A percentile compares a stretch with the other conserved stretches of the same genome.
These are phyloP conservation scores for Fusarium sp. DNA, from an alignment of 2,329 filamentous ascomycete genomes.

Conservation along the genomic window DNA sequence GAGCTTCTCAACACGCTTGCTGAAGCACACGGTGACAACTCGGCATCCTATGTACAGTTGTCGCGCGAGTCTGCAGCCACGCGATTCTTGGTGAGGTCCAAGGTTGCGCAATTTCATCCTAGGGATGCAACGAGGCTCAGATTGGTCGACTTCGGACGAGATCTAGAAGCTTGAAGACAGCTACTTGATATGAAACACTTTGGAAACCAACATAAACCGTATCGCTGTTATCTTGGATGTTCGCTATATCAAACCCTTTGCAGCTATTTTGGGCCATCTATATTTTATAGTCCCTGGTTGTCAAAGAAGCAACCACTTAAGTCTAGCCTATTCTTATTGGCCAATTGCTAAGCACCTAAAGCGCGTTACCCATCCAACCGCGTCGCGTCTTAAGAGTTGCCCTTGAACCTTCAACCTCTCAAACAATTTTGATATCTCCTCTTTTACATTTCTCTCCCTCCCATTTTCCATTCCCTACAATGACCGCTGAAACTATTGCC, in stretches of 20 bases:
- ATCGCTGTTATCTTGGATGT: neutral
- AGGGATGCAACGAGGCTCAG: slow-evolving; percentile 72
- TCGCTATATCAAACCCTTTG: neutral
- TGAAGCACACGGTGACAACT: slow-evolving; percentile 68
- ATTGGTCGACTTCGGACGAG: slow-evolving; percentile 75
- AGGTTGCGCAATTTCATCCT: slow-evolving; percentile 77
- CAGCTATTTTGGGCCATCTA: neutral
- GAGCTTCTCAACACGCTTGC: slow-evolving; percentile 71
- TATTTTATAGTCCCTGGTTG: neutral
- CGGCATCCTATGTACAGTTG: slow-evolving; percentile 72
- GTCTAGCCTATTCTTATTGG: slow-evolving; percentile 45
- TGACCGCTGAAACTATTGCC: slow-evolving; percentile 49
- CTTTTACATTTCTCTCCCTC: slow-evolving; percentile 33
- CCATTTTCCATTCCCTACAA: slow-evolving; percentile 12
- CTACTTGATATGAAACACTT: neutral
- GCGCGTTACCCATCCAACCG: slow-evolving; percentile 45
- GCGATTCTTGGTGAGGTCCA: slow-evolving; percentile 75
- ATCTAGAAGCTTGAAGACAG: slow-evolving; percentile 66
- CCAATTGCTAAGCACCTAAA: slow-evolving; percentile 40
- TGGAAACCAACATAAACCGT: neutral
- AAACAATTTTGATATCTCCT: slow-evolving; percentile 34
- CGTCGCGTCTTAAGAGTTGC: slow-evolving; percentile 51
- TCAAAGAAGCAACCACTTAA: slow-evolving; percentile 45
- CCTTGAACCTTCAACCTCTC: slow-evolving; percentile 45
- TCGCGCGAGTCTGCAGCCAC: slow-evolving; percentile 73